Conservation (phyloP, 257 asterid genomes). For the Anisodus tanguticus region DNA sequence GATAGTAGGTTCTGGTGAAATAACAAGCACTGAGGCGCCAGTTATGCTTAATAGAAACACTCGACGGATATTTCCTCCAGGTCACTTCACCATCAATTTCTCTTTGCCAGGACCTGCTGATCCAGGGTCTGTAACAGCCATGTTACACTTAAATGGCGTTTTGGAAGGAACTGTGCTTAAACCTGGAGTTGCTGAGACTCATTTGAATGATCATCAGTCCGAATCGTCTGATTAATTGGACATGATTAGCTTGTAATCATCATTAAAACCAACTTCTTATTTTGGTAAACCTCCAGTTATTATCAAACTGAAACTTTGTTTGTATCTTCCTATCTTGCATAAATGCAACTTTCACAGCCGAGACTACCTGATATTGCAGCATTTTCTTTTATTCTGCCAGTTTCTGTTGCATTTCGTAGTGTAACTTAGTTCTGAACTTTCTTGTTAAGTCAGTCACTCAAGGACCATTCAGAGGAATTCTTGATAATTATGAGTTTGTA, state of each 20-base stretch:
- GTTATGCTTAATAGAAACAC: not conserved
- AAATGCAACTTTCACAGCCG: not conserved
- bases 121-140: not conserved
- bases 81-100: conserved; percentile 13
- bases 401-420: not conserved
- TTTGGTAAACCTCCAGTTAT: not conserved
- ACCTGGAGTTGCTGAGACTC: not conserved
- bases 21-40: not conserved
- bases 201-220: not conserved
- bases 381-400: not conserved
- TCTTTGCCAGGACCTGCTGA: conserved; percentile 24
- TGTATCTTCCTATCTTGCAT: conserved; percentile 15
- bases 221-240: not conserved
- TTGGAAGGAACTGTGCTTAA: not conserved
- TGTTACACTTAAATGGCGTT: not conserved
- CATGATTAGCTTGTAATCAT: not conserved
- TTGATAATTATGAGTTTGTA: not conserved
- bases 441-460: not conserved
- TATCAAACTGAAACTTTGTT: not conserved
- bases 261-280: not conserved
- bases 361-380: not conserved
- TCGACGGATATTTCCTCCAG: conserved; percentile 15
- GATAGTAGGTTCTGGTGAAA: not conserved
- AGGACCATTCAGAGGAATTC: not conserved
- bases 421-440: not conserved